A percentile compares a stretch with the other conserved stretches of the same genome.
phyloP scores from a whole-genome alignment of 768 basidiomycete species.

The Pleurotus tuber-regium region DNA sequence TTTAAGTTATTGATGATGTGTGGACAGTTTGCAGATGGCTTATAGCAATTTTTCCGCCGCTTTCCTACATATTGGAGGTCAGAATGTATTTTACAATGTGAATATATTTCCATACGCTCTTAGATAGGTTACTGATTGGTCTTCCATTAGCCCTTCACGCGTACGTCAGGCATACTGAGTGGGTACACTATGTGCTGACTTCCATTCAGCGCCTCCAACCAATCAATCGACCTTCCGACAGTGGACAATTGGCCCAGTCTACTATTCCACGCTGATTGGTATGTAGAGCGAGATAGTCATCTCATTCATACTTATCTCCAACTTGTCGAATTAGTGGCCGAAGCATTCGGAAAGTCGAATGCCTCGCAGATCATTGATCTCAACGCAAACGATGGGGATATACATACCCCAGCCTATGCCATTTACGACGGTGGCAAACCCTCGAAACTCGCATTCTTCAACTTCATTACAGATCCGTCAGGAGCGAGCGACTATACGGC shows the following conservation, averaged over 20 bases:
- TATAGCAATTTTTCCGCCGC: constrained; percentile 34
- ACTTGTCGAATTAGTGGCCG: constrained; percentile 51
- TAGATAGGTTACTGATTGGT: constrained; percentile 22
- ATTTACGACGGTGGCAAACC: constrained; percentile 71
- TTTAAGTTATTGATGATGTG: neutral
- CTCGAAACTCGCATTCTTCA: constrained; percentile 64
- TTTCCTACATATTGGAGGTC: constrained; percentile 21
- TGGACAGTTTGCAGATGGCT: constrained; percentile 31
- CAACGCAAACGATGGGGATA: constrained; percentile 41
- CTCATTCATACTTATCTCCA: constrained; percentile 46
- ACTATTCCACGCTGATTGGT: constrained; percentile 65
- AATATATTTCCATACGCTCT: constrained; percentile 27
- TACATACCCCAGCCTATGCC: constrained; percentile 64
- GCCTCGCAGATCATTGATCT: constrained; percentile 67
- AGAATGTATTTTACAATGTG: constrained; percentile 22
- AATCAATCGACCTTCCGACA: constrained; percentile 52
- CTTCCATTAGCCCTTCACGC: constrained; percentile 29
- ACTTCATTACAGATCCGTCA: constrained; percentile 61
- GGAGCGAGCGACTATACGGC: constrained; percentile 54
- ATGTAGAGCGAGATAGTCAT: constrained; percentile 24
- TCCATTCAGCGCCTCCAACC: constrained; percentile 33
- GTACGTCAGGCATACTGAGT: constrained; percentile 30
- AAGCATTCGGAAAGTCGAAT: constrained; percentile 63
- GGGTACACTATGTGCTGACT: neutral
- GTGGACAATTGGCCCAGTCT: constrained; percentile 75